Conservation (phyloP, 2,329 filamentous ascomycete species). For the Hypoxylon sp. region DNA sequence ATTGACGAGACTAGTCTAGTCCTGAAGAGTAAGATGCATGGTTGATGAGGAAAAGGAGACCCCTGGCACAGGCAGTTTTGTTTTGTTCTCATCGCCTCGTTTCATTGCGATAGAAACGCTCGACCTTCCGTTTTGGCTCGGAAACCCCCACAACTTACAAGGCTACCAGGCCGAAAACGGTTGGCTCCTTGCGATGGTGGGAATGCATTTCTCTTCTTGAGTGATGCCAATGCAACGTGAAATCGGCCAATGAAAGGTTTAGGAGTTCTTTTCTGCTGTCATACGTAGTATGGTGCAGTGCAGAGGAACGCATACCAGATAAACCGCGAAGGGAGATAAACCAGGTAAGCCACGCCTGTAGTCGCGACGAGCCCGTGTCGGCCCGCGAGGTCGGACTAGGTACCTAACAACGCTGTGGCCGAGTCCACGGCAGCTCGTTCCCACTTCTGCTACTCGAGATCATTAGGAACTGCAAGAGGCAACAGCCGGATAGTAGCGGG, state of each 20-base stretch:
- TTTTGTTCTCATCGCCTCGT: slow-evolving; percentile 4
- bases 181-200: slow-evolving; percentile 28
- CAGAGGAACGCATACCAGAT: slow-evolving; percentile 11
- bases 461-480: slow-evolving; percentile 5
- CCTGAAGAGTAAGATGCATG: slow-evolving; percentile 27
- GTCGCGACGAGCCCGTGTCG: slow-evolving; percentile 20
- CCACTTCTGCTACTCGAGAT: slow-evolving; percentile 21
- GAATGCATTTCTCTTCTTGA: slow-evolving; percentile 20
- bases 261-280: slow-evolving; percentile 27
- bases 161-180: slow-evolving; percentile 28
- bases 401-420: slow-evolving; percentile 1
- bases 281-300: slow-evolving; percentile 25
- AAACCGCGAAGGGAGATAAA: slow-evolving; percentile 6
- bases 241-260: slow-evolving; percentile 18
- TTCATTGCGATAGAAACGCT: slow-evolving; percentile 31
- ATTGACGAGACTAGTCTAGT: slow-evolving; percentile 16
- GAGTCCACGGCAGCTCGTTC: slow-evolving; percentile 29
- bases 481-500: slow-evolving; percentile 27
- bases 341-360: slow-evolving; percentile 6
- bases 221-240: slow-evolving; percentile 33
- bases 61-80: slow-evolving; percentile 17
- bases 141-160: slow-evolving; percentile 38
- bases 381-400: slow-evolving; percentile 25
- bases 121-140: slow-evolving; percentile 40
- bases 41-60: slow-evolving; percentile 24